A percentile compares a stretch with the other conserved stretches of the same genome.
Conservation (phyloP, 768 basidiomycete genomes). For the Russula emetica region DNA sequence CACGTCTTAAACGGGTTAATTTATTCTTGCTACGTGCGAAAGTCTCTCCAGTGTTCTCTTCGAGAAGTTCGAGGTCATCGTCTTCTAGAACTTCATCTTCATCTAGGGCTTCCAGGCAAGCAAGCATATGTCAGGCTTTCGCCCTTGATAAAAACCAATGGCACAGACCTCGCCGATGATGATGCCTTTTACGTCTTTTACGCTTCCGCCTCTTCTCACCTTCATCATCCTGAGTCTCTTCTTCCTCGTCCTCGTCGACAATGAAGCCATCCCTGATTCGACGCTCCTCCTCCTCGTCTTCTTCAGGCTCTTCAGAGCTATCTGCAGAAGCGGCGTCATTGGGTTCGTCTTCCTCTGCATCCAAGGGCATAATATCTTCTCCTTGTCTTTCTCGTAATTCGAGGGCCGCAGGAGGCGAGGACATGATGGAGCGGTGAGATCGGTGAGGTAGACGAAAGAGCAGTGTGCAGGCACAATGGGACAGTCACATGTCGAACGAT, state of each 20-base stretch:
- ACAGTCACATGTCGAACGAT: constrained; percentile 16
- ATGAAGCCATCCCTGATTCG: constrained; percentile 86
- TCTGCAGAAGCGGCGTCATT: constrained; percentile 64
- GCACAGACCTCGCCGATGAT: constrained; percentile 54
- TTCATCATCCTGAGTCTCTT: constrained; percentile 59
- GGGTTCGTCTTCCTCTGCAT: constrained; percentile 44
- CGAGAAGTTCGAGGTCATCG: constrained; percentile 74
- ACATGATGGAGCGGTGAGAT: constrained; percentile 42
- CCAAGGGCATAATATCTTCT: constrained; percentile 61
- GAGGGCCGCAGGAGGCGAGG: constrained; percentile 43
- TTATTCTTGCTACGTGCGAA: constrained; percentile 55
- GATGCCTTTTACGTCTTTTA: constrained; percentile 64
- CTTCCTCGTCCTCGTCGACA: constrained; percentile 84
- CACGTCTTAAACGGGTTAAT: constrained; percentile 70
- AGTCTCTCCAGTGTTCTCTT: constrained; percentile 80
- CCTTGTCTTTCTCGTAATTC: constrained; percentile 35
- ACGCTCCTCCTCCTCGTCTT: constrained; percentile 83
- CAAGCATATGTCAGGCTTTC: constrained; percentile 16
- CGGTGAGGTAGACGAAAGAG: constrained; percentile 10
- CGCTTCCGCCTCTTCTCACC: constrained; percentile 52
- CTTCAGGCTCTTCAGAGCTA: constrained; percentile 86
- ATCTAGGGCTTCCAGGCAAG: constrained; percentile 38
- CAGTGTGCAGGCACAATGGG: constrained; percentile 4
- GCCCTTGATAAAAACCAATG: constrained; percentile 13
- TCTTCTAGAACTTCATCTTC: constrained; percentile 74